These are phyloP conservation scores for Trichoderma lentiforme DNA, from an alignment of 2,329 filamentous ascomycete species.

Conservation along the genomic window DNA sequence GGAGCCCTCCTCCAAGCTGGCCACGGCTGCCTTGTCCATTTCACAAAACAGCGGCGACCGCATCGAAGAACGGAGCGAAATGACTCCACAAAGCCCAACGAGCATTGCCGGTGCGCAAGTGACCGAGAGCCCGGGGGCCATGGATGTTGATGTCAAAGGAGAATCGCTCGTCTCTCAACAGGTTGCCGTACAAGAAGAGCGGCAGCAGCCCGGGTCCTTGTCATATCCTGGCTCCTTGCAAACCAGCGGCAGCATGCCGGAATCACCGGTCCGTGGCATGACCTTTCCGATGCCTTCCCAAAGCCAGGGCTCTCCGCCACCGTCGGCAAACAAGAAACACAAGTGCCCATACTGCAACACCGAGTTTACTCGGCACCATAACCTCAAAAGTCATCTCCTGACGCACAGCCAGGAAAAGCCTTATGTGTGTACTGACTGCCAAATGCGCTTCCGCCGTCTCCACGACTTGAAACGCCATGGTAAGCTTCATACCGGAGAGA, in stretches of 20 bases:
- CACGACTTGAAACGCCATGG: constrained; percentile 95
- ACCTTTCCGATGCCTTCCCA: constrained; percentile 53
- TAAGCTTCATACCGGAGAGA: constrained; percentile 94
- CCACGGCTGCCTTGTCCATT: constrained; percentile 32
- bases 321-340: constrained; percentile 72
- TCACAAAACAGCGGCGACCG: constrained; percentile 33
- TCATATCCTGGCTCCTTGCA: constrained; percentile 55
- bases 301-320: constrained; percentile 54
- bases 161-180: constrained; percentile 35
- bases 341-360: constrained; percentile 96
- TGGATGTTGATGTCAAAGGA: constrained; percentile 51
- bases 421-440: constrained; percentile 89
- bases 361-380: constrained; percentile 95
- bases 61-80: constrained; percentile 39
- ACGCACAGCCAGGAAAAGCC: constrained; percentile 99
- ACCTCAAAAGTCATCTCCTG: constrained; percentile 93
- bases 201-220: constrained; percentile 47
- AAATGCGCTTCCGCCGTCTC: constrained; percentile 84
- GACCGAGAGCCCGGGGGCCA: constrained; percentile 50
- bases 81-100: constrained; percentile 43
- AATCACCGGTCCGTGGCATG: constrained; percentile 50
- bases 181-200: constrained; percentile 50
- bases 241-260: constrained; percentile 40
- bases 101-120: constrained; percentile 43
- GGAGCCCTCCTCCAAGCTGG: constrained; percentile 39